These are phyloP conservation scores for Gautieria morchelliformis DNA, from an alignment of 768 basidiomycete genomes.

Conservation along the genomic window DNA sequence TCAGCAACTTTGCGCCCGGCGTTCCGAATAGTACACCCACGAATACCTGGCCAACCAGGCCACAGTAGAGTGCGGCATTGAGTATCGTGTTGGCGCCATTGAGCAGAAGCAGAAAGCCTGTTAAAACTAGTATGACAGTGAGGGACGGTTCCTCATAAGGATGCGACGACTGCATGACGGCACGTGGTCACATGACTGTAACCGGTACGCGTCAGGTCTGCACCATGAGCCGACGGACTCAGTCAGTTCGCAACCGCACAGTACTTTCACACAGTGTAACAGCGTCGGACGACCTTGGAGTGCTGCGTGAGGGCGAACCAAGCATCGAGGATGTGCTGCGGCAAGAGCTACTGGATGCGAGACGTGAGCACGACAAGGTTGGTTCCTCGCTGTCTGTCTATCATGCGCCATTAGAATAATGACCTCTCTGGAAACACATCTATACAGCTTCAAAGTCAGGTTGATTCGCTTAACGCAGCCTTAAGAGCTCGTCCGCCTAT, in stretches of 20 bases:
- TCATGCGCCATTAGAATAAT: neutral
- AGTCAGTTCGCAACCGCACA: conserved; percentile 49
- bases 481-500: conserved; percentile 59
- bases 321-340: conserved; percentile 52
- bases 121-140: conserved; percentile 32
- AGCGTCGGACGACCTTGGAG: conserved; percentile 44
- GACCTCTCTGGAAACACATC: neutral
- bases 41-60: conserved; percentile 42
- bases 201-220: neutral
- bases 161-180: conserved; percentile 14
- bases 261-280: conserved; percentile 19
- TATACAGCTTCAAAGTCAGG: conserved; percentile 48
- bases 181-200: neutral
- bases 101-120: conserved; percentile 47
- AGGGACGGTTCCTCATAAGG: conserved; percentile 21
- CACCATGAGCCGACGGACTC: conserved; percentile 47
- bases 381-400: conserved; percentile 1
- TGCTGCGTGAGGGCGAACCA: conserved; percentile 43
- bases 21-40: conserved; percentile 48
- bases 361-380: conserved; percentile 64
- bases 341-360: conserved; percentile 54
- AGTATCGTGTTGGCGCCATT: conserved; percentile 37
- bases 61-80: conserved; percentile 32
- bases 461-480: conserved; percentile 54
- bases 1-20: conserved; percentile 37